phyloP scores from a whole-genome alignment of 768 basidiomycete genomes.

The Lactifluus subvellereus region DNA sequence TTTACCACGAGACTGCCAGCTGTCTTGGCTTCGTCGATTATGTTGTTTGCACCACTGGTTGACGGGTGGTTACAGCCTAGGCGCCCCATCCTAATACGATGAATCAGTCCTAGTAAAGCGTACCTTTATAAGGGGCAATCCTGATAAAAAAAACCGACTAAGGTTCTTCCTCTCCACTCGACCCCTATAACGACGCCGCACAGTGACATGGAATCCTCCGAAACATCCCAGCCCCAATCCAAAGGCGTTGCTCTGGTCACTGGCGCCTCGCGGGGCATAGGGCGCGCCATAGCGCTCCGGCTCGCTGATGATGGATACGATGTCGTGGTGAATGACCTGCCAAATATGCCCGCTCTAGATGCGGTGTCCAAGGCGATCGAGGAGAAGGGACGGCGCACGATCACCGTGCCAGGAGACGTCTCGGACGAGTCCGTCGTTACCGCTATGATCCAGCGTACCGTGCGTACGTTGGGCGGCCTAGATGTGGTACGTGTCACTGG shows the following conservation, averaged over 20 bases:
- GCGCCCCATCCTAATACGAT: too few relatives aligned
- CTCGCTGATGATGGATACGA: constrained; percentile 25
- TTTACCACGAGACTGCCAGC: background rate
- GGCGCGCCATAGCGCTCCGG: constrained; percentile 23
- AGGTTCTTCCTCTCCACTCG: background rate
- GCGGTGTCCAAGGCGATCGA: background rate
- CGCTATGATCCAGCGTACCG: constrained; percentile 5
- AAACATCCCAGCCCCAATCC: background rate
- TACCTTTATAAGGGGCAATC: too few relatives aligned
- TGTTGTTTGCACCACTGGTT: too few relatives aligned
- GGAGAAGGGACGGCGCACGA: constrained; percentile 7
- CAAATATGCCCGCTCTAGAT: background rate
- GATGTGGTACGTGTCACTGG: constrained; percentile 12
- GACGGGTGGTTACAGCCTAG: too few relatives aligned
- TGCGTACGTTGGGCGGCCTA: constrained; percentile 13
- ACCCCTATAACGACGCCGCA: background rate
- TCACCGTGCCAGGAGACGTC: constrained; percentile 10
- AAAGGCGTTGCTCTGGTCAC: constrained; percentile 25
- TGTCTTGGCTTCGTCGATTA: background rate
- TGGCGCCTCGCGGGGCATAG: constrained; percentile 25
- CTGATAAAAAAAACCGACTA: background rate
- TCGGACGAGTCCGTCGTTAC: constrained; percentile 7
- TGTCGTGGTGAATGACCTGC: constrained; percentile 23
- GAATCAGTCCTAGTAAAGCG: too few relatives aligned
- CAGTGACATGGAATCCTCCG: background rate